These are phyloP conservation scores for Ophiocordyceps camponoti-floridani DNA, from an alignment of 2,329 filamentous ascomycete genomes.

Conservation along the genomic window DNA sequence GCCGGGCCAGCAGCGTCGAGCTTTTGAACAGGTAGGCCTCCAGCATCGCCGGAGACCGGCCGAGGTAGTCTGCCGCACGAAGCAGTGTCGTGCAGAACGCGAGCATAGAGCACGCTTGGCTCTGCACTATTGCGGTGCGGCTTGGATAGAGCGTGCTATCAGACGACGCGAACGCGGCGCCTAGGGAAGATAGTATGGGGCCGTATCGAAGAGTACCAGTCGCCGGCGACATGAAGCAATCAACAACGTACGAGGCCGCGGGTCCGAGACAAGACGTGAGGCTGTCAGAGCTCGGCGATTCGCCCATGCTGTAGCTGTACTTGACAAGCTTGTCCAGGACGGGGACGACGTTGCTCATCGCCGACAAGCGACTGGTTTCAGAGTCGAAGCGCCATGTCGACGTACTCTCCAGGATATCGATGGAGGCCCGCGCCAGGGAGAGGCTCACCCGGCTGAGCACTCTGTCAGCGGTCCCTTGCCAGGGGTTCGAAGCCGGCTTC, in stretches of 20 bases:
- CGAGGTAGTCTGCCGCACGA: conserved; percentile 47
- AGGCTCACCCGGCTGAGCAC: conserved; percentile 53
- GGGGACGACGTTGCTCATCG: conserved; percentile 49
- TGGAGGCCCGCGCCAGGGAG: conserved; percentile 54
- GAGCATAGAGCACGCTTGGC: conserved; percentile 47
- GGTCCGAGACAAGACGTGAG: conserved; percentile 46
- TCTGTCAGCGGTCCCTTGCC: conserved; percentile 62
- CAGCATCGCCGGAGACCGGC: conserved; percentile 44
- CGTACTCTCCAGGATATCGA: conserved; percentile 75
- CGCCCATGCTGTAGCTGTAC: conserved; percentile 60
- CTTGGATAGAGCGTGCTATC: conserved; percentile 44
- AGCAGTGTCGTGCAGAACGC: conserved; percentile 51
- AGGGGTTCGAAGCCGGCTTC: conserved; percentile 31
- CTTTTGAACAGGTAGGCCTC: conserved; percentile 70
- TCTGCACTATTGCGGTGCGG: conserved; percentile 33
- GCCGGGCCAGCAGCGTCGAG: conserved; percentile 55
- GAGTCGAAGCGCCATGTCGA: conserved; percentile 69
- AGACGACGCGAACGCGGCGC: conserved; percentile 26
- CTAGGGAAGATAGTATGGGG: conserved; percentile 54
- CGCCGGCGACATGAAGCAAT: conserved; percentile 56
- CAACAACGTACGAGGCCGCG: conserved; percentile 58
- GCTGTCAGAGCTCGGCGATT: conserved; percentile 25
- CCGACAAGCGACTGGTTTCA: conserved; percentile 46
- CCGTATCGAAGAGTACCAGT: conserved; percentile 57
- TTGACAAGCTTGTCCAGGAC: conserved; percentile 55